Conservation (phyloP, 1,284 basidiomycete species). For the Neolentinus lepideus region DNA sequence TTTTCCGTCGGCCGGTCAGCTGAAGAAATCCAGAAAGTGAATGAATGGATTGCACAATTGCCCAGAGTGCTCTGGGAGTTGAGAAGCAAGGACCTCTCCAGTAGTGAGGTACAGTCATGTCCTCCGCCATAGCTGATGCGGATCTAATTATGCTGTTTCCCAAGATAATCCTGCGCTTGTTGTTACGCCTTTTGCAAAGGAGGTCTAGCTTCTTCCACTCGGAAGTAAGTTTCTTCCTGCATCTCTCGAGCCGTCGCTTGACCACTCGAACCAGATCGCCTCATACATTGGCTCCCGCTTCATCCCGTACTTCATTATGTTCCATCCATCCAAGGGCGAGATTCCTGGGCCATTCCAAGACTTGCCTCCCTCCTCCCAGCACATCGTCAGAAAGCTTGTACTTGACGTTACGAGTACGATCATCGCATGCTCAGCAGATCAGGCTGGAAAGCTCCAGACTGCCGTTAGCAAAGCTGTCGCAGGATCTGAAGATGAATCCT, state of each 20-base stretch:
- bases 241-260: slow-evolving; percentile 12
- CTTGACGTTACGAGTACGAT: slow-evolving; percentile 39
- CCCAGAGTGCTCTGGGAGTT: slow-evolving; percentile 83
- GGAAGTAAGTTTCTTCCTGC: slow-evolving; percentile 28
- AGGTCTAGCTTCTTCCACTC: slow-evolving; percentile 33
- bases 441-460: background rate
- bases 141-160: slow-evolving; percentile 7
- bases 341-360: slow-evolving; percentile 71
- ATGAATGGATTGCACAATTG: slow-evolving; percentile 62
- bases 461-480: background rate
- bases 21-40: slow-evolving; percentile 31
- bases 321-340: slow-evolving; percentile 61
- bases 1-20: slow-evolving; percentile 32
- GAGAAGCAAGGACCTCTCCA: slow-evolving; percentile 44
- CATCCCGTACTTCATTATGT: slow-evolving; percentile 70
- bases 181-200: slow-evolving; percentile 60
- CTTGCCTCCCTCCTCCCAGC: slow-evolving; percentile 33
- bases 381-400: slow-evolving; percentile 27
- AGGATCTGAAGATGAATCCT: background rate
- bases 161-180: slow-evolving; percentile 41
- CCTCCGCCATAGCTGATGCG: background rate
- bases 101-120: slow-evolving; percentile 45
- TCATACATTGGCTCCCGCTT: slow-evolving; percentile 48
- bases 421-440: slow-evolving; percentile 9
- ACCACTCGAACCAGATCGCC: slow-evolving; percentile 26